Base-by-base conservation (phyloP, 768 basidiomycete species). In the Leccinum sublutescens region DNA sequence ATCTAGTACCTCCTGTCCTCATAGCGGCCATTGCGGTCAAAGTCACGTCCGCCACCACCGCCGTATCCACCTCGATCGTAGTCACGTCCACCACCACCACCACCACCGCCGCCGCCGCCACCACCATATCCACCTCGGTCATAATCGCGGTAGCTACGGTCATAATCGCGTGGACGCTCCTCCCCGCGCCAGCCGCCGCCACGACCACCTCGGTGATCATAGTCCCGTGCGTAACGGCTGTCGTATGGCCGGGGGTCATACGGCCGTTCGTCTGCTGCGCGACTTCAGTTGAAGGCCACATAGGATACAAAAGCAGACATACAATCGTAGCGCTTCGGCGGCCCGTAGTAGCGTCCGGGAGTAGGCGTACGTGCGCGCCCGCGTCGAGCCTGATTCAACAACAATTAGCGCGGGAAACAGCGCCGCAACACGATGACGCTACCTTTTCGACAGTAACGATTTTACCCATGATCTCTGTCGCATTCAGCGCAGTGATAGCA, bases 211-310 rank as follows among this genome's bases (percentile, higher is more conserved):
- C 81, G 84, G 65, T 80, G 78, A 43, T 88, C 86, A 53, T 77
- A 73, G 62, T 85, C 86, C 19, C 87, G 85, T 12, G 84, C 78
- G 76, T 95, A 95, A 64, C 92, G 90, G 63, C 86, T 86, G 74
- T 95, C 92, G 72, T 95, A 93, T 0, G 94, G 93, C 60, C 95
- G 85, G 43, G 93, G 94, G 71, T 95, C 92, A 69, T 98, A 97
- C 1, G 86, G 92, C 33, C 93, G 85, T 69, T 94, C 91, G 63
- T 83, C 93, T 87, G 69, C 66, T 31, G 53, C 51, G 25, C 21
- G 29, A 52, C 38, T 25, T 62, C 12, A 66, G 49, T 12, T 31
- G 5, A 19, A 14, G 14, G n/a, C 5, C 33, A 17, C 11, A 38
- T 7, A 38, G 11, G 10, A 59, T 53, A 56, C 25, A 59, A 21